A percentile compares a stretch with the other conserved stretches of the same genome.
Evolutionary conservation across 768 basidiomycete species (phyloP).

Genomic region (Mycena galopus): DNA sequence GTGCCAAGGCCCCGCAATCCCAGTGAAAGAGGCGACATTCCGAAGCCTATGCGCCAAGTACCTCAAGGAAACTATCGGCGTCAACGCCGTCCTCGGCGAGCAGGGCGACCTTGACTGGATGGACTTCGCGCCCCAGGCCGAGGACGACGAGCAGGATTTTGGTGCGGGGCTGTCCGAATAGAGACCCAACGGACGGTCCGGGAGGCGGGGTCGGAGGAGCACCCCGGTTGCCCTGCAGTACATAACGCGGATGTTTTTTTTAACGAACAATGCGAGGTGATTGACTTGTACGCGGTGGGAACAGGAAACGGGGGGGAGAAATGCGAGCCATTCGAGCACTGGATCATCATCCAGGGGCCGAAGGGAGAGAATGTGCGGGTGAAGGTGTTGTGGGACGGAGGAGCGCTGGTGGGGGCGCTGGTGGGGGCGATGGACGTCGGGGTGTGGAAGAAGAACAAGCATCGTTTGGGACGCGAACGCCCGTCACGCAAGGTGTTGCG

Average conservation of each 20-base stretch:
- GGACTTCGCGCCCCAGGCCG: conserved; percentile 12
- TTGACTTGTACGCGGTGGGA: conserved; percentile 30
- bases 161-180: conserved; percentile 41
- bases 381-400: conserved; percentile 44
- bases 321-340: conserved; percentile 41
- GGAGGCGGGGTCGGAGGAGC: conserved; percentile 10
- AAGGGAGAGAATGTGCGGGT: conserved; percentile 35
- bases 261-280: conserved; percentile 3
- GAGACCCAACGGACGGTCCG: conserved; percentile 23
- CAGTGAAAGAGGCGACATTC: conserved; percentile 12
- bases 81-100: conserved; percentile 4
- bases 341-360: conserved; percentile 30
- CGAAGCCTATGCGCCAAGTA: neutral
- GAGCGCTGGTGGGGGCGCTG: conserved; percentile 48
- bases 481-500: conserved; percentile 38
- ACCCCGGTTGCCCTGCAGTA: conserved; percentile 26
- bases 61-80: neutral
- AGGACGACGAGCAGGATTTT: conserved; percentile 38
- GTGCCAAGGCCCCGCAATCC: conserved; percentile 14
- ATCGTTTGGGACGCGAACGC: conserved; percentile 20
- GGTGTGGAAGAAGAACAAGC: conserved; percentile 32
- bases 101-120: conserved; percentile 16
- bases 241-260: conserved; percentile 1
- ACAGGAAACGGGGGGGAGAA: neutral
- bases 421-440: conserved; percentile 41